Evolutionary conservation across 2,329 filamentous ascomycete species (phyloP), one percentile per base, ranked within the genome.

Genomic region (Trichoderma atrobrunneum): DNA sequence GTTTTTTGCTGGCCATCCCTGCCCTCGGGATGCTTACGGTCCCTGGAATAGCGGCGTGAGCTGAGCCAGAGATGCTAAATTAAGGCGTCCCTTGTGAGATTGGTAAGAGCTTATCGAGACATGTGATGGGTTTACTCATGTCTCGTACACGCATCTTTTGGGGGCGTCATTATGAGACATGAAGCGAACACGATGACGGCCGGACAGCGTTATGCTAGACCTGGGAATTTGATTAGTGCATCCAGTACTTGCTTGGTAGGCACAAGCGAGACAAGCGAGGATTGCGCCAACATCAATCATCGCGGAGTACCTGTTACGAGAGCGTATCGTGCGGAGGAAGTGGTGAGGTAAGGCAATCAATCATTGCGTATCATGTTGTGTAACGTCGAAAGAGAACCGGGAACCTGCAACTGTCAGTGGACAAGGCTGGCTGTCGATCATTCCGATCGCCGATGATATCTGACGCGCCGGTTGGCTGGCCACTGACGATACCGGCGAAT

Each of bases 401-500:
- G 39, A 51, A 43, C 26, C 26, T 30, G 62, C 62, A 28, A 43
- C 61, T 63, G 24, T 48, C 64, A 59, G 24, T 43, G 54, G 56
- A 68, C 56, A 60, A 48, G 65, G 54, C 36, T 60, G 26, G 26
- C 6, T 26, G 65, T 60, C 36, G 65, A 60, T 68, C 54, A 32
- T 48, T 60, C 56, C 56, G 65, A 68, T 68, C 54, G 65, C 36
- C 65, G 54, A 68, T 68, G 34, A 21, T 43, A 68, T 68, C 54
- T 48, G 36, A 43, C 56, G 28, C 18, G 28, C 57, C 28, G 57
- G 34, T 68, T 30, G 34, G 34, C 54, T 36, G 34, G 8, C 21
- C 16, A 51, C 43, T 51, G 43, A 34, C 39, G 39, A 43, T 43
- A 43, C 21, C 32, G 34, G 60, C 60, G 3, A 59, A 32, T 32